Evolutionary conservation across 345 rosid genomes (phyloP), one percentile per base, ranked within the genome.

Genomic region (Aurinia saxatilis): DNA sequence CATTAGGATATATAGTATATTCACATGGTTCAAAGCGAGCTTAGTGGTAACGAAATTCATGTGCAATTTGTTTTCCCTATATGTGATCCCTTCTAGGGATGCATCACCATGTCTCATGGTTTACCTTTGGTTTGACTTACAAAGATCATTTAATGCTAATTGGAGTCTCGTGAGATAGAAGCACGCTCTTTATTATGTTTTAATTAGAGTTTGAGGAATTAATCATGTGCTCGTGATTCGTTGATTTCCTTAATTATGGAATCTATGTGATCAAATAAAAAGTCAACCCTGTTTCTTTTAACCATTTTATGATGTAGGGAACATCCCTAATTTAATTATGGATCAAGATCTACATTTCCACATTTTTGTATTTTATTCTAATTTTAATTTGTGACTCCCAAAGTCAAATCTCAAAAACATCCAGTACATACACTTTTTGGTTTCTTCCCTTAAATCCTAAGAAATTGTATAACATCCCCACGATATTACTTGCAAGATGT

Each of bases 81-180:
- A 53, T 62, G 23, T 8, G 71, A 72, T 68, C 69, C 59, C 66
- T 63, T 61, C 51, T 72, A 45, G 74, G 80, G 60, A 63, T 72
- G 55, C 64, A 45, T 51, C 39, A 65, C 36, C 11, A 38, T 68
- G 19, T 67, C 72, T 62, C 70, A 57, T 63, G 53, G 50, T 66
- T 45, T 13, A 33, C 17, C 49, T 18, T 18, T 44, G 36, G 67
- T 53, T 52, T 47, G 58, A 62, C 63, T 67, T 10, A 19, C 37
- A 25, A 12, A 38, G 0, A 39, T 2, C 9, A 50, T 19, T 40
- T 19, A 50, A 25, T 51, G 31, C 37, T 8, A 12, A 51, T 1
- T 25, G 66, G 66, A 60, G 51, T 68, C 55, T 60, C 49, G 48
- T 60, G 48, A 42, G 73, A 27, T 50, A 29, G 16, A 60, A 33